A percentile compares a stretch with the other conserved stretches of the same genome.
Evolutionary conservation across 345 rosid genomes (phyloP).

Genomic region (Arabis alpina): DNA sequence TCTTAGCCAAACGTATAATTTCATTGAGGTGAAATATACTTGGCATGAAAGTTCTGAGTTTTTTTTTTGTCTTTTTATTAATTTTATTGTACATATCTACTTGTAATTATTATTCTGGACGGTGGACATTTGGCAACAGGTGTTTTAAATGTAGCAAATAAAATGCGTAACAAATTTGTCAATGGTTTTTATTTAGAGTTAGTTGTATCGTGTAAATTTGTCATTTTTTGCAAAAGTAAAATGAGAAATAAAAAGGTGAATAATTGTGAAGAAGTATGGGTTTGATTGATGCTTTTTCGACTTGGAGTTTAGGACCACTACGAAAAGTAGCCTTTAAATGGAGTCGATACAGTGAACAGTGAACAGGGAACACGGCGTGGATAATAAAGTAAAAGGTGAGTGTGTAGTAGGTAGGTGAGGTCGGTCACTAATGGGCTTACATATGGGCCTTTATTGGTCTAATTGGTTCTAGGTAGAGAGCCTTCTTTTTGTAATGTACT

Average conservation of each 20-base stretch:
- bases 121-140: slow-evolving; percentile 41
- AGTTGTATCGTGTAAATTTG: background rate
- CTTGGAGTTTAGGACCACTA: slow-evolving; percentile 35
- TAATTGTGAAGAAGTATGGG: slow-evolving; percentile 18
- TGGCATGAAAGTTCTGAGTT: slow-evolving; percentile 24
- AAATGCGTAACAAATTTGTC: slow-evolving; percentile 25
- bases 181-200: background rate
- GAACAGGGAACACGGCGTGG: too few relatives aligned
- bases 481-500: too few relatives aligned
- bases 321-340: slow-evolving; percentile 28
- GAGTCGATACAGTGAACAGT: background rate
- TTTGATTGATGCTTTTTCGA: slow-evolving; percentile 28
- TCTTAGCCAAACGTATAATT: slow-evolving; percentile 59
- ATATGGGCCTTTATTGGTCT: background rate
- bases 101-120: slow-evolving; percentile 28
- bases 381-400: background rate
- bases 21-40: slow-evolving; percentile 5
- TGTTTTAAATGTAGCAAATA: slow-evolving; percentile 26
- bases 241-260: background rate
- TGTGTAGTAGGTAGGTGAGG: slow-evolving; percentile 24
- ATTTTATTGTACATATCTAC: slow-evolving; percentile 19
- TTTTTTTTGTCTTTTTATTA: slow-evolving; percentile 18
- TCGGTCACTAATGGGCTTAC: slow-evolving; percentile 30
- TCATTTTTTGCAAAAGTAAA: background rate
- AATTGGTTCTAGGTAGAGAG: background rate